A percentile compares a stretch with the other conserved stretches of the same genome.
Evolutionary conservation across 805 yeast genomes (phyloP).

Genomic region (Starmerella sirachaensis): DNA sequence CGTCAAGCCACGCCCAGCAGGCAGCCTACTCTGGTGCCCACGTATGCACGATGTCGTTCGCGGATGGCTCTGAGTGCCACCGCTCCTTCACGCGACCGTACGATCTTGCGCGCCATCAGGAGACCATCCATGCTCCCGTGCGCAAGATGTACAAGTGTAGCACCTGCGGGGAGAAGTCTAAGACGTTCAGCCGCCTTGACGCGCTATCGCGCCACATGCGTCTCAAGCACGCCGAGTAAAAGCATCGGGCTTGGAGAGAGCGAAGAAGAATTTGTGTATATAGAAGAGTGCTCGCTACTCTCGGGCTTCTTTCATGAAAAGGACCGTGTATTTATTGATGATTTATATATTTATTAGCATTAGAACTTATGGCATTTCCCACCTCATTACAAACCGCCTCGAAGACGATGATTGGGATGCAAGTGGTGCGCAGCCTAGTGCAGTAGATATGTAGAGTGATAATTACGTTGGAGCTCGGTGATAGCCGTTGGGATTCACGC

Average conservation of each 20-base stretch:
- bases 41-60: conserved; percentile 18
- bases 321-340: too few relatives aligned
- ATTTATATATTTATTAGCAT: conserved; percentile 3
- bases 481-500: too few relatives aligned
- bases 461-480: too few relatives aligned
- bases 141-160: conserved; percentile 78
- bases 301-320: neutral
- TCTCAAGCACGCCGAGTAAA: conserved; percentile 57
- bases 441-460: too few relatives aligned
- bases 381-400: too few relatives aligned
- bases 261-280: neutral
- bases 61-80: conserved; percentile 43
- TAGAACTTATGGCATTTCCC: too few relatives aligned
- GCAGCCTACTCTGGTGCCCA: conserved; percentile 11
- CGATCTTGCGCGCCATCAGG: conserved; percentile 89
- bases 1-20: neutral
- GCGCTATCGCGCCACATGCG: conserved; percentile 89
- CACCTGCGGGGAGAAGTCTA: conserved; percentile 65
- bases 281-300: neutral
- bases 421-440: too few relatives aligned
- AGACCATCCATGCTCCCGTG: conserved; percentile 84
- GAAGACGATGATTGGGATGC: too few relatives aligned
- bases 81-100: conserved; percentile 87
- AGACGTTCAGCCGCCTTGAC: conserved; percentile 87
- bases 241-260: too few relatives aligned